Evolutionary conservation across 169 alveolate species (phyloP), one percentile per base, ranked within the genome.

Genomic region (Plasmodium cynomolgi): DNA sequence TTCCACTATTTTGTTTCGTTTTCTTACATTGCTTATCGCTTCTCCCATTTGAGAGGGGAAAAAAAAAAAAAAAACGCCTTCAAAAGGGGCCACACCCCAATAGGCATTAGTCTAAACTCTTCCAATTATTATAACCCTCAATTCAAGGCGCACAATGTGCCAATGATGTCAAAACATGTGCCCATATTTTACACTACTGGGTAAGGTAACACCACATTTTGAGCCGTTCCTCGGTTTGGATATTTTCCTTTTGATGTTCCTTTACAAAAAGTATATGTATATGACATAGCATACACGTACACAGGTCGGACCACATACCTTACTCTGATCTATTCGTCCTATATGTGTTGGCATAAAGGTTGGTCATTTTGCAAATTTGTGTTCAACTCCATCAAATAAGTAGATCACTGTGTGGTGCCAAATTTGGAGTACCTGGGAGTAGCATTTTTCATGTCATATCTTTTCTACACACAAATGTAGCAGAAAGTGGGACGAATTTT

Each of bases 401-500:
- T 0, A 68, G 41, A 68, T 68, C 77, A 23, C 77, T 68, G 77
- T 26, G 39, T 68, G 77, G n/a, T 68, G n/a, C 31, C n/a, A 68
- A 8, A 68, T 68, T 68, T 26, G 77, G 41, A 62, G 77, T 62
- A 8, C 34, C 77, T 1, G 3, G 77, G 17, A 68, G 13, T 68
- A 29, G 77, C 37, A 20, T 68, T 23, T 26, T 23, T 23, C 37
- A 23, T 9, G 5, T 23, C 41, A 68, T 26, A 68, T 68, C 17
- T 68, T 68, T 68, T 68, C 77, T 68, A 68, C 77, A 68, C 77
- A 68, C 77, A 68, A 50, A 50, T 23, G 37, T 68, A 7, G 77
- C n/a, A 29, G n/a, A 20, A 68, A 68, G 77, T 68, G 77, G 41
- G n/a, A 26, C n/a, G 17, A 68, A 68, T 26, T 68, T 68, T 68